Base-by-base conservation (phyloP, 129 eudicot species). In the Flaveria bidentis region DNA sequence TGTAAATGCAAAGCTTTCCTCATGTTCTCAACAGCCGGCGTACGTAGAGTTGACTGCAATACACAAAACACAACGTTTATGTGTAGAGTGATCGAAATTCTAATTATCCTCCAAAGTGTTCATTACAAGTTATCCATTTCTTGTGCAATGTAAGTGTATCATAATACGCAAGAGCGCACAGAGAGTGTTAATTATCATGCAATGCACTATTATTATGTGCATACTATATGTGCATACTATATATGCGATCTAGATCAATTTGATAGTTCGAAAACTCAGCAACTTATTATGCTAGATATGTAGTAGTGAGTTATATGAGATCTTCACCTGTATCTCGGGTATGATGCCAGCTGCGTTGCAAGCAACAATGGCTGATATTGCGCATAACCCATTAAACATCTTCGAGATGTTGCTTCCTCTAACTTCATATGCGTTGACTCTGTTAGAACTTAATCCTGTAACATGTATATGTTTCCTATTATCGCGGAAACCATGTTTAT, bases 21-120 rank as follows among this genome's bases (percentile, higher is more conserved):
- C 88, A 87, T 84, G 87, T 85, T 87, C 36, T 82, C 74, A 62
- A 87, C 84, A 11, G 89, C 92, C 36, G 92, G 92, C 55, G 52
- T 74, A 1, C 84, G 79, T 45, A 87, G 67, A 28, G 92, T 87
- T 39, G 92, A 85, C 92, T 87, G 83, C 82, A 79, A 56, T 17
- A 60, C n/a, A 66, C 23, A 52, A 41, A 50, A 42, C 17, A 41
- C 2, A 28, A 12, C 41, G 17, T 68, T 46, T 30, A 2, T 25
- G 1, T 4, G 20, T 44, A 47, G n/a, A 47, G 16, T 6, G 17
- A 14, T 10, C 5, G 26, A 74, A 23, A 5, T 22, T 22, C 26
- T 2, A 57, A 57, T 22, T 15, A 57, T 55, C 64, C 64, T 22
- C 14, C 64, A 57, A 57, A 20, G 6, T 36, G 9, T 56, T 55